Evolutionary conservation across 2,329 filamentous ascomycete species (phyloP), one percentile per base, ranked within the genome.

Genomic region (Furcasterigmium furcatum): DNA sequence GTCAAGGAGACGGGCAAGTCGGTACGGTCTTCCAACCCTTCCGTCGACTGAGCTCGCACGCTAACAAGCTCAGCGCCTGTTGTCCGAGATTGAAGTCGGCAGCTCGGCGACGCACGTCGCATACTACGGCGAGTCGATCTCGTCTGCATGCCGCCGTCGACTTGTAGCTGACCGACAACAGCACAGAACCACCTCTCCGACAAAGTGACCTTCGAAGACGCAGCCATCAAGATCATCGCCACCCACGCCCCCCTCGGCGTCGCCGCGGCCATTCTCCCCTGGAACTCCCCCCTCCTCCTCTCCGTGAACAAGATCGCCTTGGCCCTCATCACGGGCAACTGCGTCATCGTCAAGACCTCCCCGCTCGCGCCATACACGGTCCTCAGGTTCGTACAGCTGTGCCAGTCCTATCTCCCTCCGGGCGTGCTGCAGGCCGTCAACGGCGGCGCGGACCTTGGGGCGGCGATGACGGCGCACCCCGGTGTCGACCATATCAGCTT

Each of bases 401-500:
- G 65, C 1, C 66, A 71, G 42, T 59, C 64, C 0, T 63, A 74
- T 39, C 68, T 82, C 24, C 78, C 78, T 0, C 70, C 74, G 0
- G 79, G 78, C 16, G 74, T 82, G 12, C 57, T 82, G 16, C 77
- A 82, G 54, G 73, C 66, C 4, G 53, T 82, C 34, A 77, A 72
- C 55, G 77, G 77, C 24, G 74, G 73, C 44, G 76, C 77, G 14
- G 68, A 72, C 8, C 63, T 82, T 12, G 79, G 79, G 12, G 74
- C 76, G 1, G 56, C 63, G 57, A 70, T 82, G 60, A 79, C 76
- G 0, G 61, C 68, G 16, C 79, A 83, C 54, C 65, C 66, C 2
- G 72, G 68, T 10, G 74, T 81, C 54, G 68, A 72, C 45, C 80
- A 80, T 61, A 76, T 82, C 56, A 74, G 66, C 46, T 83, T 83